Base-by-base conservation (phyloP, 1,284 basidiomycete genomes). In the Ceratobasidium papillatum region DNA sequence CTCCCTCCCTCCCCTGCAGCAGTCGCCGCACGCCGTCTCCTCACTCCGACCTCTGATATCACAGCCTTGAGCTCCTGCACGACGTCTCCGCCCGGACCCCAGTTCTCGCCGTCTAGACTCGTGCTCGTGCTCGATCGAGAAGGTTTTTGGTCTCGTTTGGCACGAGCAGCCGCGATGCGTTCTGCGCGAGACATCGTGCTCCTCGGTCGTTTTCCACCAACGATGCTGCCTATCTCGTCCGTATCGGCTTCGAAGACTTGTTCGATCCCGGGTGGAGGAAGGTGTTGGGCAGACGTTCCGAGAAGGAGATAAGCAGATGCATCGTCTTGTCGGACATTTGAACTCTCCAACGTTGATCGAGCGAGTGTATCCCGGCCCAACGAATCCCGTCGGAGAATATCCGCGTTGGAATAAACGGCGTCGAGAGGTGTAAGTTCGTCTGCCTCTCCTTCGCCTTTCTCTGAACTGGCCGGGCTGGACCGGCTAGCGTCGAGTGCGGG, bases 51-150 rank as follows among this genome's bases (percentile, higher is more conserved):
- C 79, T 92, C 90, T 89, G 90, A 92, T 36, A 94, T 94, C 17
- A 94, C 92, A 78, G 92, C 91, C 81, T 91, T 92, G 77, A 94
- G 83, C 82, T 94, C 92, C 79, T 92, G 89, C 8, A 94, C 91
- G 43, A 94, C 91, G 76, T 94, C 92, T 0, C 88, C 90, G 12
- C 89, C 88, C 11, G 91, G 92, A 0, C 90, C 91, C 89, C 90
- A 91, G 68, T 83, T 83, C 79, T 88, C 47, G 17, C 61, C 61
- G 19, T 56, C 61, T n/a, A n/a, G n/a, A n/a, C n/a, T n/a, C 3
- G 25, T 71, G 17, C 56, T 52, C 25, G 41, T 65, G 27, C 61
- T 59, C 54, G 71, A 62, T 4, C 34, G 17, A 19, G 61, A 52
- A n/a, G 68, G 22, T 59, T 69, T 56, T 25, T 19, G 32, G 78